Evolutionary conservation across 1,284 basidiomycete genomes (phyloP).

Genomic region (Cryptococcus sp.): DNA sequence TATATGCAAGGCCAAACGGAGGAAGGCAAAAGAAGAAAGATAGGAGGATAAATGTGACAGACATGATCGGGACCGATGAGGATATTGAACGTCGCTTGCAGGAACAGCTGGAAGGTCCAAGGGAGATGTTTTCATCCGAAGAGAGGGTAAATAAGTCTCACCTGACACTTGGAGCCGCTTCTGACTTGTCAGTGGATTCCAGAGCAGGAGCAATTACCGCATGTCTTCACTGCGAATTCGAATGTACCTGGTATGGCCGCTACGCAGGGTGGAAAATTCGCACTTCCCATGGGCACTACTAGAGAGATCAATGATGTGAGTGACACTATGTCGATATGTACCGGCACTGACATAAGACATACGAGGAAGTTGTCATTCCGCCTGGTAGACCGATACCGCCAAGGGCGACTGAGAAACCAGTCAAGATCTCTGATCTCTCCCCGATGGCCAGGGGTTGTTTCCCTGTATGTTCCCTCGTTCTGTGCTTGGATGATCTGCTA

Average conservation of each 20-base stretch:
- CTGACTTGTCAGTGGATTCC: constrained; percentile 49
- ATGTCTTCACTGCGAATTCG: constrained; percentile 77
- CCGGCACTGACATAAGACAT: constrained; percentile 33
- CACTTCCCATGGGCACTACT: constrained; percentile 78
- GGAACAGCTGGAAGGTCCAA: constrained; percentile 35
- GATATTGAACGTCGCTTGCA: constrained; percentile 33
- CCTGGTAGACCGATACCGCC: constrained; percentile 77
- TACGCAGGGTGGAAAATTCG: constrained; percentile 66
- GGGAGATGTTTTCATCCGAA: constrained; percentile 36
- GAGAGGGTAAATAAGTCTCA: constrained; percentile 15
- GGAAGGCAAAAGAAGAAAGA: constrained; percentile 24
- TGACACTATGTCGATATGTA: background rate
- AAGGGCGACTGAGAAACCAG: constrained; percentile 65
- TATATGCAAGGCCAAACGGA: constrained; percentile 6
- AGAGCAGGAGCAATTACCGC: constrained; percentile 65
- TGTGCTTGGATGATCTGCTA: constrained; percentile 4
- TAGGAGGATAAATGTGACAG: constrained; percentile 34
- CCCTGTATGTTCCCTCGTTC: constrained; percentile 55
- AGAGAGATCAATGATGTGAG: constrained; percentile 63
- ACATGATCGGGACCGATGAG: constrained; percentile 35
- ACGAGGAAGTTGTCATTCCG: constrained; percentile 79
- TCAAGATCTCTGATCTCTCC: constrained; percentile 72
- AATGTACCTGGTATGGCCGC: constrained; percentile 55
- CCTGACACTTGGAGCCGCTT: background rate
- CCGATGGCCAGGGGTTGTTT: constrained; percentile 80